phyloP scores from a whole-genome alignment of 2,329 filamentous ascomycete genomes.

The Alternaria arbusti region DNA sequence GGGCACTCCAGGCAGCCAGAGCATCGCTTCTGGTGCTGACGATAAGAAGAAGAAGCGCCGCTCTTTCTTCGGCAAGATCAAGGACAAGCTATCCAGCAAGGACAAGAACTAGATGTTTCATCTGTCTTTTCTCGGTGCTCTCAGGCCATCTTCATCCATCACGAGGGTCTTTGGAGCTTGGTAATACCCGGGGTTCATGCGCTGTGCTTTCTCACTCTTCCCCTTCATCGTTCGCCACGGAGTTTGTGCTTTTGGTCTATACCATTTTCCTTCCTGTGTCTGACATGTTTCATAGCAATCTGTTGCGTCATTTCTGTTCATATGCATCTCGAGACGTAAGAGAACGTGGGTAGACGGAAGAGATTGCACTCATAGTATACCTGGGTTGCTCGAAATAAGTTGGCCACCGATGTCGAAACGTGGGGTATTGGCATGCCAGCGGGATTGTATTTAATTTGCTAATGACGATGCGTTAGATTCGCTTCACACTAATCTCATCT shows the following conservation, averaged over 20 bases:
- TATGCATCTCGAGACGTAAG: constrained; percentile 11
- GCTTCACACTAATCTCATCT: background rate
- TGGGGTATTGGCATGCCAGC: constrained; percentile 5
- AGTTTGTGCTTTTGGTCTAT: constrained; percentile 46
- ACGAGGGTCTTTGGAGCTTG: constrained; percentile 19
- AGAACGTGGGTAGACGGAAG: constrained; percentile 9
- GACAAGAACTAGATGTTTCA: constrained; percentile 31
- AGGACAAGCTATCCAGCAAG: constrained; percentile 54
- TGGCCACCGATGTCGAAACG: constrained; percentile 4
- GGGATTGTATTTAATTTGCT: constrained; percentile 38
- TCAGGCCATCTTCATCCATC: constrained; percentile 10
- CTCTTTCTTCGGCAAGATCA: constrained; percentile 56
- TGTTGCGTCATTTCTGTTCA: constrained; percentile 26
- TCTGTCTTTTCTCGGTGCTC: constrained; percentile 16
- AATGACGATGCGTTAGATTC: constrained; percentile 32
- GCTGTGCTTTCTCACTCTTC: constrained; percentile 24
- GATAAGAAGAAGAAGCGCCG: constrained; percentile 57
- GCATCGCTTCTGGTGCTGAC: constrained; percentile 37
- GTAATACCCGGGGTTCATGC: constrained; percentile 30
- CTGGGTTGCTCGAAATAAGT: constrained; percentile 7
- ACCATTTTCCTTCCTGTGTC: constrained; percentile 38
- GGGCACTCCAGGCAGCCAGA: constrained; percentile 49
- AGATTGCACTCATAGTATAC: constrained; percentile 11
- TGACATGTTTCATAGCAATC: constrained; percentile 25
- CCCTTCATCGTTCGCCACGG: constrained; percentile 32